Evolutionary conservation across 768 basidiomycete species (phyloP), one percentile per base, ranked within the genome.

Genomic region (Pisolithus albus): DNA sequence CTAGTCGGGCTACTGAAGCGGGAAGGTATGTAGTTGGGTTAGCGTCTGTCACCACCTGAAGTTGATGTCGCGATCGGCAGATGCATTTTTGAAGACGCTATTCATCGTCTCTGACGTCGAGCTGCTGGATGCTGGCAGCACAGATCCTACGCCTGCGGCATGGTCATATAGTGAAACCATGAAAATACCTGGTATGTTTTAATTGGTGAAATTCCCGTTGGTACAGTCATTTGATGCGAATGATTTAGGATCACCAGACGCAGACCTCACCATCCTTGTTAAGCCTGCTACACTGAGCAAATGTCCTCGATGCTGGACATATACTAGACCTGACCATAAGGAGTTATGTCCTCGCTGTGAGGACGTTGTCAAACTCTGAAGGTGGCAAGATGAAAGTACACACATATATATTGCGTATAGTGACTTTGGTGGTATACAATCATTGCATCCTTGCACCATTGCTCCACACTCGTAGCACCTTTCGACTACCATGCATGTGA

Each of bases 301-400:
- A 65, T 98, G 95, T 64, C 89, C 92, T 21, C 79, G 94, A 15
- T 98, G 95, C 66, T 96, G 94, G 92, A 85, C 81, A 6, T 86
- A 77, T 62, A 83, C 82, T 2, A 75, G 84, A 13, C 58, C 64
- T 10, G 63, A 72, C 38, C 65, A 72, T 11, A 75, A 82, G 16
- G 62, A 64, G 9, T 65, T 94, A 10, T 95, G 93, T 67, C 53
- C 53, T 18, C 77, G 93, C 57, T 96, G 93, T 54, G 57, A 57
- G 28, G 56, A 57, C 11, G 64, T 63, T 30, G 37, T 32, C 43
- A 56, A 26, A 39, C 40, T 48, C 46, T 50, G 32, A 47, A 30
- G 18, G 37, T 4, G 7, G 15, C 24, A 8, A 45, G 3, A 10
- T 45, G 16, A 18, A 45, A 24, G 43, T 45, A 45, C 6, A 28